phyloP scores from a whole-genome alignment of 2,329 filamentous ascomycete species.

The Aspergillus sp. region DNA sequence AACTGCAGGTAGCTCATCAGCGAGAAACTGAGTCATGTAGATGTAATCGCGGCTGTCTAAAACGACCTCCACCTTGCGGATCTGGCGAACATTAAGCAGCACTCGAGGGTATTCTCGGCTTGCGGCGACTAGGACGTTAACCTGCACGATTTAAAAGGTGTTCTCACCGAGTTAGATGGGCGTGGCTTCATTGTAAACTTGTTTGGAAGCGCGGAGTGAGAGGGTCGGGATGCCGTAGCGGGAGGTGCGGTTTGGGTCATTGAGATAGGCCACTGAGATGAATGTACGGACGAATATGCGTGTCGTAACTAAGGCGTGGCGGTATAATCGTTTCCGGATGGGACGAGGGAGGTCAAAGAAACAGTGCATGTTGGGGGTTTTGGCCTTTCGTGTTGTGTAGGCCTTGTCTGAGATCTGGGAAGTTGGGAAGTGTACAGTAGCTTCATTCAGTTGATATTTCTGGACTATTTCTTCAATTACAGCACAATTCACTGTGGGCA shows the following conservation, averaged over 20 bases:
- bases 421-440: no score
- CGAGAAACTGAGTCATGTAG: slow-evolving; percentile 12
- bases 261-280: slow-evolving; percentile 12
- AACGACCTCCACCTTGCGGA: slow-evolving; percentile 18
- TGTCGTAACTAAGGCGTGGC: slow-evolving; percentile 12
- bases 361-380: slow-evolving; percentile 3
- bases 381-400: neutral
- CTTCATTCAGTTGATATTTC: no score
- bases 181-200: slow-evolving; percentile 16
- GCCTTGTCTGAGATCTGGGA: no score
- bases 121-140: slow-evolving; percentile 14
- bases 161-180: slow-evolving; percentile 20
- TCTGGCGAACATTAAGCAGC: slow-evolving; percentile 9
- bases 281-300: slow-evolving; percentile 19
- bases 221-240: slow-evolving; percentile 14
- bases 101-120: slow-evolving; percentile 9
- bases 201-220: slow-evolving; percentile 13
- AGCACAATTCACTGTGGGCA: no score
- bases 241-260: slow-evolving; percentile 3
- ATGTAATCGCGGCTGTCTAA: slow-evolving; percentile 19
- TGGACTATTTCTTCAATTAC: no score
- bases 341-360: slow-evolving; percentile 13
- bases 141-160: slow-evolving; percentile 19
- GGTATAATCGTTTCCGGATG: slow-evolving; percentile 18
- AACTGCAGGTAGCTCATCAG: neutral